Evolutionary conservation across 345 rosid species (phyloP), one percentile per base, ranked within the genome.

Genomic region (Aquilaria sinensis): DNA sequence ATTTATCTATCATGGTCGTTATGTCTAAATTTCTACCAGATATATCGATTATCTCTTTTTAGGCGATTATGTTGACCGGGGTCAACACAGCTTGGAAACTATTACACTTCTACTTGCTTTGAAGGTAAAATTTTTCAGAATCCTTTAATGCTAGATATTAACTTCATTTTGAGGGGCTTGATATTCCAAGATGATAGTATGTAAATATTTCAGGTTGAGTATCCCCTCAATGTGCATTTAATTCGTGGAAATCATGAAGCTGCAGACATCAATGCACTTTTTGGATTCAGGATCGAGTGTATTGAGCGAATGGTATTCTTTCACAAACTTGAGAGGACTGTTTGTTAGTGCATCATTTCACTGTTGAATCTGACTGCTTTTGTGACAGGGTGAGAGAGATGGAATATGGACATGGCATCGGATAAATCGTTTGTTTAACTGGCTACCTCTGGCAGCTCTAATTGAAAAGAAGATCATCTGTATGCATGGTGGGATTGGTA

Each of bases 231-330:
- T 61, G 88, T 90, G 59, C 97, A 90, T 82, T 71, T 90, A 70
- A 90, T 90, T 71, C 97, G 97, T 67, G 97, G 97, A 52, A 90
- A 90, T 79, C 97, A 90, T 76, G 97, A 90, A 87, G 97, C 97
- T 70, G 97, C 97, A 47, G 97, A 90, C 71, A 90, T 90, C 58
- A 90, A 90, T 83, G 97, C 97, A 60, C 97, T 90, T 58, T 90
- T 90, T 79, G 97, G 97, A 58, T 90, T 90, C 74, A 78, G 97
- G 57, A 90, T 90, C 33, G 97, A 90, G 77, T 90, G 97, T 68
- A 85, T 90, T 51, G 97, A 90, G 74, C 97, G 97, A 67, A 88
- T 90, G 97, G 97, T 90, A 90, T 51, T 67, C 31, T 72, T n/a
- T 58, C 11, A 10, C 3, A 31, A 10, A n/a, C 1, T 10, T 56